Base-by-base conservation (phyloP, 1,284 basidiomycete species). In the Pisolithus thermaeus region DNA sequence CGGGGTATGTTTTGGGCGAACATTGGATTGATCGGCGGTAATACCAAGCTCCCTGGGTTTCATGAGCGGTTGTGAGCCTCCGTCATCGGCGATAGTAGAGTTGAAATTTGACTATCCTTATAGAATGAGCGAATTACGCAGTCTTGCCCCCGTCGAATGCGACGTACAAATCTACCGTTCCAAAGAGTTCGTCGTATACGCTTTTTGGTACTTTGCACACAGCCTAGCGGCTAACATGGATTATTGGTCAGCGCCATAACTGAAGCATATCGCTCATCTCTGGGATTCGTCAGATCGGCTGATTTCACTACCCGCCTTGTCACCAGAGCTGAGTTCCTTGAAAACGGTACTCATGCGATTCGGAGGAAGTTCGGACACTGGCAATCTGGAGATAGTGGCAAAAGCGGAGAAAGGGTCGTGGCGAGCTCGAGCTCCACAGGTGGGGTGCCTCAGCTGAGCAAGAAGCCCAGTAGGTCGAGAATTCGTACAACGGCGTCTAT, bases 1-100 rank as follows among this genome's bases (percentile, higher is more conserved):
- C 90, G 84, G 58, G 92, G 90, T 25, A 82, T 97, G 83, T 93
- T 93, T 69, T 97, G 93, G 93, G 82, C 83, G 37, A 92, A 97
- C 66, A 92, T 98, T 56, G 87, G 90, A 5, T 71, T 97, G 53
- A 80, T 93, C 57, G 95, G 95, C 47, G 95, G 94, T 7, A 85
- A 82, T 62, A 81, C 83, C 3, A 81, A 81, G 58, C 81, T 94
- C 57, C 75, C 83, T 43, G 88, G 87, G 3, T 84, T 97, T 58
- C 77, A 79, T 22, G 69, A 79, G 49, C 73, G 95, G 69, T 68
- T 97, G 91, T 89, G 66, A 62, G 84, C 40, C 56, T 38, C 23
- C 41, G 52, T 51, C 52, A 47, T 51, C 48, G 49, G 48, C 53
- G 56, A 32, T 50, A 38, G 2, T 25, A n/a, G 47, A 50, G 49